A percentile compares a stretch with the other conserved stretches of the same genome.
Conservation (phyloP, 2,329 filamentous ascomycete species). For the Plenodomus biglobosus region DNA sequence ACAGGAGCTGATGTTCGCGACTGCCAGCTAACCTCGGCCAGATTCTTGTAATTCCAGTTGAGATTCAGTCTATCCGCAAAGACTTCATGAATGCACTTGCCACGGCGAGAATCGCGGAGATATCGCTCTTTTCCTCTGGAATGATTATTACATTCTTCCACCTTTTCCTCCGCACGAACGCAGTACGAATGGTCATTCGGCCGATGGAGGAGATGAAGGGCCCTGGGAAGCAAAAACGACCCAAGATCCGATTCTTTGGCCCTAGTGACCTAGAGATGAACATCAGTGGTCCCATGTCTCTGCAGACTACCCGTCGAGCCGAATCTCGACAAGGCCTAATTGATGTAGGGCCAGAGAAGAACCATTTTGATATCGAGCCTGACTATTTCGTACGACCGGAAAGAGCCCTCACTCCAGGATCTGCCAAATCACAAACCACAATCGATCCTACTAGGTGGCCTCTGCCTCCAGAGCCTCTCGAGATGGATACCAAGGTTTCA, state of each 20-base stretch:
- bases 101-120: conserved; percentile 64
- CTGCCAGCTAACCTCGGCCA: conserved; percentile 18
- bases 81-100: conserved; percentile 50
- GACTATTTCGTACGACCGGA: conserved; percentile 39
- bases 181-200: conserved; percentile 58
- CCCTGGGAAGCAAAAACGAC: conserved; percentile 48
- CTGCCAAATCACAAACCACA: conserved; percentile 25
- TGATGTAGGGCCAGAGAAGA: conserved; percentile 43
- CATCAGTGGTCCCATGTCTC: conserved; percentile 42
- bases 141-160: conserved; percentile 66
- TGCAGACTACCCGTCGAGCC: conserved; percentile 37
- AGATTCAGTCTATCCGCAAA: conserved; percentile 54
- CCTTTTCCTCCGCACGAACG: conserved; percentile 66
- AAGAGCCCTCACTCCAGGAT: conserved; percentile 34
- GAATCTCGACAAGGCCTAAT: conserved; percentile 42
- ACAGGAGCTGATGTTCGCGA: background rate
- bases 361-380: conserved; percentile 37
- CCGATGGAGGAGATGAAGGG: conserved; percentile 50
- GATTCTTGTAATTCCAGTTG: conserved; percentile 66
- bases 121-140: conserved; percentile 67
- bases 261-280: conserved; percentile 47
- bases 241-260: conserved; percentile 52
- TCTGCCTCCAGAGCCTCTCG: conserved; percentile 33
- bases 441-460: conserved; percentile 43
- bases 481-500: conserved; percentile 17